phyloP scores from a whole-genome alignment of 805 yeast genomes.

The Yamadazyma kitorensis region DNA sequence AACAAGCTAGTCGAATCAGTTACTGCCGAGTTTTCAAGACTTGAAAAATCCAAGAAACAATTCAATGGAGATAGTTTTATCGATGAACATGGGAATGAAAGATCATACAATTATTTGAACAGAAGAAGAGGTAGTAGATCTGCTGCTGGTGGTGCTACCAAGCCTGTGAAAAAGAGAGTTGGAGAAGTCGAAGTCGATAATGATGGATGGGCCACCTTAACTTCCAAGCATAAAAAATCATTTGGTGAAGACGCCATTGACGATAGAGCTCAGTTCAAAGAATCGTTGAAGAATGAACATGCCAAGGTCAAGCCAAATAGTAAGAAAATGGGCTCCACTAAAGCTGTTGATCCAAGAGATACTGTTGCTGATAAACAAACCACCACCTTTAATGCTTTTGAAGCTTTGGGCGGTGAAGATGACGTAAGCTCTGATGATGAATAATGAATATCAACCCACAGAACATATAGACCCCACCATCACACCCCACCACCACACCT shows the following conservation, averaged over 20 bases:
- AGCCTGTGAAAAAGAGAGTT: constrained; percentile 57
- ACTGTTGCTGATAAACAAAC: constrained; percentile 65
- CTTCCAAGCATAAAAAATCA: constrained; percentile 42
- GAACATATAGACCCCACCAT: too few relatives aligned
- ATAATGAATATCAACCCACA: not conserved
- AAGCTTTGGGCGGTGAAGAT: constrained; percentile 62
- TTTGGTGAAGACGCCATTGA: constrained; percentile 50
- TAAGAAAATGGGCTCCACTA: constrained; percentile 70
- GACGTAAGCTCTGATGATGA: constrained; percentile 14
- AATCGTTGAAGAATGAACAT: constrained; percentile 37
- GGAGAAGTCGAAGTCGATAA: constrained; percentile 58
- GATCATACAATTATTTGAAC: constrained; percentile 45
- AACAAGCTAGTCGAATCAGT: constrained; percentile 65
- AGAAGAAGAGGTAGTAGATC: constrained; percentile 63
- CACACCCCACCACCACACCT: too few relatives aligned
- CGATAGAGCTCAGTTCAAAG: constrained; percentile 46
- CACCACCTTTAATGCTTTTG: constrained; percentile 74
- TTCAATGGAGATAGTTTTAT: constrained; percentile 44
- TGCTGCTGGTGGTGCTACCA: constrained; percentile 38
- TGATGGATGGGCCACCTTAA: constrained; percentile 78
- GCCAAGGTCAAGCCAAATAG: constrained; percentile 66
- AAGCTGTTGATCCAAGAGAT: constrained; percentile 72
- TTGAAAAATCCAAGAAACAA: constrained; percentile 23
- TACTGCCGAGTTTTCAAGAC: constrained; percentile 38
- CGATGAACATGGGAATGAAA: constrained; percentile 44